Base-by-base conservation (phyloP, 768 basidiomycete species). In the Rhodotorula kratochvilovae region DNA sequence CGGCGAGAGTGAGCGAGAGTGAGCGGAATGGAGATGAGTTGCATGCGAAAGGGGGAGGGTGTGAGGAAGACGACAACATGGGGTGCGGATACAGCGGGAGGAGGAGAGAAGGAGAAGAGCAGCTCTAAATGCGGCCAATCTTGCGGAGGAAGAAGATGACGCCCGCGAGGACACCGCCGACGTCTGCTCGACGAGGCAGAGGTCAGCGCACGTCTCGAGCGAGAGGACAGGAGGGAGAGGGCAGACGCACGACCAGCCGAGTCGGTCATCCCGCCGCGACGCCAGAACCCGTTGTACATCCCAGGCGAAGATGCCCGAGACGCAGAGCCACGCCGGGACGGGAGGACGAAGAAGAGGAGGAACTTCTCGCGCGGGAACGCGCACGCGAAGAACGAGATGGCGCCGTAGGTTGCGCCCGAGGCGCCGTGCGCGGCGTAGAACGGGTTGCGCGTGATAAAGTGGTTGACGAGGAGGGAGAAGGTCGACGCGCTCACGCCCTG, bases 371-470 rank as follows among this genome's bases (percentile, higher is more conserved):
- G 85, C 10, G 91, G 91, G 23, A 86, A 86, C 2, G 85, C 80
- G 78, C 87, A 89, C 11, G 90, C 89, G 61, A 90, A 86, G 79
- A 88, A 85, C 8, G 89, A 85, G n/a, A 89, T 80, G 36, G 86
- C 80, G 7, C 88, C 85, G 79, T 87, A 89, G 59, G 90, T 85
- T 21, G 90, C 88, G 66, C 88, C 90, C 89, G 75, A 36, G 89
- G 90, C 91, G 75, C 90, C 91, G 48, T 68, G 71, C 21, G 71
- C 62, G 7, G 66, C 50, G 27, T 73, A 66, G 45, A 36, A 42
- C 29, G 63, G 67, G 64, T 66, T 69, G 15, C n/a, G 27, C 4
- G 64, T 48, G 46, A 63, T 27, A 43, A 60, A 70, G 46, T 57
- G 68, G 39, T 63, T 59, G 66, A 70, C 67, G 19, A 64, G 16